phyloP scores from a whole-genome alignment of 148 eudicot species.

The Suaeda aralocaspica region DNA sequence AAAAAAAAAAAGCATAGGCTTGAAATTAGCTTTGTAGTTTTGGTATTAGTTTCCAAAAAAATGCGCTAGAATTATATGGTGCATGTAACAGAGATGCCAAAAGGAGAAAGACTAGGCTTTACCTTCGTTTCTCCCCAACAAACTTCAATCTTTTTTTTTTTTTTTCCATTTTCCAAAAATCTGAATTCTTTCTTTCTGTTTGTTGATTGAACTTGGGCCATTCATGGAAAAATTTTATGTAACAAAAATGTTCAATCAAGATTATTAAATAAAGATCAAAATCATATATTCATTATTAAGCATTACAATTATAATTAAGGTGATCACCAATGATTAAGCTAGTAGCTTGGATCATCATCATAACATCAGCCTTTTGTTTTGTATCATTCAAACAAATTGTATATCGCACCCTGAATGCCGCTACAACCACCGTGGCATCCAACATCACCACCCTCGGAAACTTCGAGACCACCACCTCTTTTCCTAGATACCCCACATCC shows the following conservation, averaged over 20 bases:
- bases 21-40: neutral
- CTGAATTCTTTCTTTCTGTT: slow-evolving; percentile 23
- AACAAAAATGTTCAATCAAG: neutral
- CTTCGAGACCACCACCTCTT: neutral
- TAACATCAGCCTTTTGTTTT: slow-evolving; percentile 35
- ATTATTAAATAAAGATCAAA: neutral
- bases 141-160: slow-evolving; percentile 22
- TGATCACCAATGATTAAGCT: slow-evolving; percentile 29
- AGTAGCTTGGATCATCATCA: slow-evolving; percentile 29
- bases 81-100: neutral
- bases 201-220: slow-evolving; percentile 15
- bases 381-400: slow-evolving; percentile 42
- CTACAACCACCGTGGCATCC: neutral
- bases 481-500: neutral
- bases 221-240: slow-evolving; percentile 9
- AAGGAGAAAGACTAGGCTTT: slow-evolving; percentile 28
- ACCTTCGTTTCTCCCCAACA: slow-evolving; percentile 23
- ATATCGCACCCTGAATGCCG: slow-evolving; percentile 20
- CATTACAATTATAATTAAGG: neutral
- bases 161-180: slow-evolving; percentile 2
- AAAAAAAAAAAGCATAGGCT: too few relatives aligned
- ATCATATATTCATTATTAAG: neutral
- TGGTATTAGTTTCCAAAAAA: too few relatives aligned
- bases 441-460: slow-evolving; percentile 4
- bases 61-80: neutral